These are phyloP conservation scores for Furcasterigmium furcatum DNA, from an alignment of 2,329 filamentous ascomycete species.

Conservation along the genomic window DNA sequence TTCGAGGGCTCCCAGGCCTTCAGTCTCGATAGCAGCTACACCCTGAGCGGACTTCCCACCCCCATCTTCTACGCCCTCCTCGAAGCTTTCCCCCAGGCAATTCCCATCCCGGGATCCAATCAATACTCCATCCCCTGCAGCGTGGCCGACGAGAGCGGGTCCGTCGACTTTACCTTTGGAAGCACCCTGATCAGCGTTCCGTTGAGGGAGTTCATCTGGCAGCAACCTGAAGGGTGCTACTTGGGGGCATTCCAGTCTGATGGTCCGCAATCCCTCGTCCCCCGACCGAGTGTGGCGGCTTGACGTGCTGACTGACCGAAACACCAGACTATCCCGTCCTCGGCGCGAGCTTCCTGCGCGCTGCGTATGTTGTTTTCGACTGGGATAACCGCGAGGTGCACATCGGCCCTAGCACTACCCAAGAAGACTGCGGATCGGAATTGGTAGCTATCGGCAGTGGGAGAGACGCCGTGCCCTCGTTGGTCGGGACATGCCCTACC, in stretches of 20 bases:
- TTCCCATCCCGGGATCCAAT: slow-evolving; percentile 1
- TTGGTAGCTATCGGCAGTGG: slow-evolving; percentile 33
- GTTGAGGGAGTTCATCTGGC: slow-evolving; percentile 13
- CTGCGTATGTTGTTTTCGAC: slow-evolving; percentile 23
- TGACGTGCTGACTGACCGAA: slow-evolving; percentile 1
- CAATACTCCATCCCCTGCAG: slow-evolving; percentile 9
- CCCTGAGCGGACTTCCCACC: slow-evolving; percentile 9
- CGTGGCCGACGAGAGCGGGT: slow-evolving; percentile 4
- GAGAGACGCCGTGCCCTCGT: slow-evolving; percentile 27
- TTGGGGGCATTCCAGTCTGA: slow-evolving; percentile 8
- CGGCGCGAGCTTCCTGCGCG: slow-evolving; percentile 7
- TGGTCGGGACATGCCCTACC: neutral
- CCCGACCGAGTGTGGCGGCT: neutral
- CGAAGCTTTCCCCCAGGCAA: slow-evolving; percentile 2
- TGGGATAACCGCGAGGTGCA: slow-evolving; percentile 34
- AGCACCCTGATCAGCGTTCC: slow-evolving; percentile 12
- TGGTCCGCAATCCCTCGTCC: neutral
- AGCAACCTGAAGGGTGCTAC: slow-evolving; percentile 5
- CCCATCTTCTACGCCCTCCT: slow-evolving; percentile 6
- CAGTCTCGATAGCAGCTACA: slow-evolving; percentile 11
- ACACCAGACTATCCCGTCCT: slow-evolving; percentile 20
- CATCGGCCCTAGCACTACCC: too few relatives aligned
- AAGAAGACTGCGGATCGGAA: slow-evolving; percentile 30
- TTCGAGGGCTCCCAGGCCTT: slow-evolving; percentile 6
- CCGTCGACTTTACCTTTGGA: slow-evolving; percentile 13